phyloP scores from a whole-genome alignment of 2,329 filamentous ascomycete genomes.

The Aspergillus puulaauensis region DNA sequence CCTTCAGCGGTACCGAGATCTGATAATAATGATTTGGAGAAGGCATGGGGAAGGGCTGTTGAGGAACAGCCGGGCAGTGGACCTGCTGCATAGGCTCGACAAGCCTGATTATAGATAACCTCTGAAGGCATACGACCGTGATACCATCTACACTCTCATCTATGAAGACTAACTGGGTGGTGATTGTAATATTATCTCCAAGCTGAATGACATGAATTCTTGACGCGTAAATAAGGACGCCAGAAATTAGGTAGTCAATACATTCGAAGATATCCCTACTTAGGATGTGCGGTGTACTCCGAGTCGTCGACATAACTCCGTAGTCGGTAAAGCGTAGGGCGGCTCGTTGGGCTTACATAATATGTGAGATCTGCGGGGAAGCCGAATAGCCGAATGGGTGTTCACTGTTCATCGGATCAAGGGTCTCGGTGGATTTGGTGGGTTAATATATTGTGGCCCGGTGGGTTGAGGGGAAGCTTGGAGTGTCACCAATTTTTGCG shows the following conservation, averaged over 20 bases:
- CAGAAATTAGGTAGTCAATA: background rate
- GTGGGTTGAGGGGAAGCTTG: too few relatives aligned
- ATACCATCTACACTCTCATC: background rate
- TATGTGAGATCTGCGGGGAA: slow-evolving; percentile 4
- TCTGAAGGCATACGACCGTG: background rate
- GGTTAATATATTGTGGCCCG: too few relatives aligned
- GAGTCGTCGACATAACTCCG: too few relatives aligned
- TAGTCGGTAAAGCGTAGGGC: background rate
- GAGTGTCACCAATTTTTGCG: too few relatives aligned
- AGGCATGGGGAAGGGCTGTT: slow-evolving; percentile 39
- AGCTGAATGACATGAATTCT: background rate
- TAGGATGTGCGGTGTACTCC: background rate
- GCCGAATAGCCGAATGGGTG: slow-evolving; percentile 3
- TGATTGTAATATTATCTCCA: slow-evolving; percentile 1
- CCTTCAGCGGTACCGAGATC: slow-evolving; percentile 4
- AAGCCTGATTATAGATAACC: background rate
- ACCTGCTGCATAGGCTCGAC: slow-evolving; percentile 1
- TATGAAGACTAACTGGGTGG: background rate
- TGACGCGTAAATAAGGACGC: background rate
- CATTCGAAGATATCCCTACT: background rate
- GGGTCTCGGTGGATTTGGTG: background rate
- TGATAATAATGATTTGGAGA: slow-evolving; percentile 32
- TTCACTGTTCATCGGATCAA: background rate
- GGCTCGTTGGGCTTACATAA: background rate
- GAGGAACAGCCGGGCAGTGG: slow-evolving; percentile 21